A percentile compares a stretch with the other conserved stretches of the same genome.
Conservation (phyloP, 148 eudicot species). For the Diospyros kaki region DNA sequence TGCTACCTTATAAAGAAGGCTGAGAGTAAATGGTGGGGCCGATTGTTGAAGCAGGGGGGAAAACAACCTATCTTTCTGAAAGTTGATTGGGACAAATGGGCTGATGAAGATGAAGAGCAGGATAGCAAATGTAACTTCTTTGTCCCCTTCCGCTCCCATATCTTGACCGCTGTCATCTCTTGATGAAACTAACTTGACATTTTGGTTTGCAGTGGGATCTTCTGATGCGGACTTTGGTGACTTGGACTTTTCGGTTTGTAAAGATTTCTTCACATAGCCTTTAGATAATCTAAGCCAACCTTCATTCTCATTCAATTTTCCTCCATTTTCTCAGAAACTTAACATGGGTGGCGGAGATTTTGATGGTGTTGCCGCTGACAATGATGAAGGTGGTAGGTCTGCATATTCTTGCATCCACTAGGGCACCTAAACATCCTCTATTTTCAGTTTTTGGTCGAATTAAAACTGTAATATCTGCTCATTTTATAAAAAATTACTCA, state of each 20-base stretch:
- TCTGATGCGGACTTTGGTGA: slow-evolving; percentile 41
- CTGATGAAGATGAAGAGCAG: slow-evolving; percentile 82
- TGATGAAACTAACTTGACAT: not conserved
- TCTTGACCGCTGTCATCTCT: not conserved
- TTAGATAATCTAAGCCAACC: not conserved
- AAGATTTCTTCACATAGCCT: not conserved
- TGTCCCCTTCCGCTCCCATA: not conserved
- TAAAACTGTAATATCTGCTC: too few species aligned
- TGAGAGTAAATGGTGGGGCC: slow-evolving; percentile 78
- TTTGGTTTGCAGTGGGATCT: slow-evolving; percentile 25
- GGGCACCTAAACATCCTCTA: too few species aligned
- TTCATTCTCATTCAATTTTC: not conserved
- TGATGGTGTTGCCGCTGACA: slow-evolving; percentile 35
- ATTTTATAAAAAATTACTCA: too few species aligned
- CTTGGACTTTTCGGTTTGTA: slow-evolving; percentile 72
- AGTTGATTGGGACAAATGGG: slow-evolving; percentile 93
- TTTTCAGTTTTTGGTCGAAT: too few species aligned
- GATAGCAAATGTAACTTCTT: slow-evolving; percentile 27
- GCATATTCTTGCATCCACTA: not conserved
- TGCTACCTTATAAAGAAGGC: slow-evolving; percentile 55
- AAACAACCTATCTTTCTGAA: slow-evolving; percentile 61
- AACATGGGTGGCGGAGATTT: slow-evolving; percentile 62
- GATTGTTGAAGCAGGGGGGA: slow-evolving; percentile 61
- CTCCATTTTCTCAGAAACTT: slow-evolving; percentile 36
- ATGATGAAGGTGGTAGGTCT: slow-evolving; percentile 44